Percentiles rank a stretch among this genome's conserved stretches.
Conservation (phyloP, 1,284 basidiomycete genomes). For the Xerocomus minutiporus region DNA sequence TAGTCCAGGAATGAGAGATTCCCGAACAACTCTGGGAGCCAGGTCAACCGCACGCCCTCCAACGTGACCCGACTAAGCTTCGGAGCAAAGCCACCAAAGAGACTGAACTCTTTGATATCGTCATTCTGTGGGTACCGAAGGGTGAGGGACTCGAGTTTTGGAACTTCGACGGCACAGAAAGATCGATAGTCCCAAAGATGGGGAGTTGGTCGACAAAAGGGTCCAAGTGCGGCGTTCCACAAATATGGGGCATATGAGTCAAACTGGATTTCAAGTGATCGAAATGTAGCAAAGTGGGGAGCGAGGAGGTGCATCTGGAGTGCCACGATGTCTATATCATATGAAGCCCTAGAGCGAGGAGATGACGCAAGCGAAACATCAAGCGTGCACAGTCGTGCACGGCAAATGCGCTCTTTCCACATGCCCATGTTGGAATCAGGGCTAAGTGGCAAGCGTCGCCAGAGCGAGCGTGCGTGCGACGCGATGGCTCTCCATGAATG, state of each 20-base stretch:
- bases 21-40: slow-evolving; percentile 55
- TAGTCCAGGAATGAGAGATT: slow-evolving; percentile 62
- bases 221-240: slow-evolving; percentile 58
- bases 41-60: slow-evolving; percentile 59
- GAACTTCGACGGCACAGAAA: slow-evolving; percentile 30
- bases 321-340: slow-evolving; percentile 49
- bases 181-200: slow-evolving; percentile 25
- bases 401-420: slow-evolving; percentile 56
- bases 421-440: slow-evolving; percentile 40
- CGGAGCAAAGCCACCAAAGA: slow-evolving; percentile 62
- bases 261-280: slow-evolving; percentile 58
- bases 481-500: slow-evolving; percentile 54
- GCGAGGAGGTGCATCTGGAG: slow-evolving; percentile 53
- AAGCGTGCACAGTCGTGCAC: slow-evolving; percentile 54
- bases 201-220: slow-evolving; percentile 35
- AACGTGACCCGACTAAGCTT: slow-evolving; percentile 48
- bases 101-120: slow-evolving; percentile 57
- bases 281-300: slow-evolving; percentile 51
- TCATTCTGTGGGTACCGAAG: slow-evolving; percentile 61
- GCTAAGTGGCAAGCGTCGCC: slow-evolving; percentile 52
- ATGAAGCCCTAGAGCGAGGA: slow-evolving; percentile 24
- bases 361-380: slow-evolving; percentile 46
- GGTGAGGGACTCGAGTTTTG: slow-evolving; percentile 49
- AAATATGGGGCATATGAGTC: slow-evolving; percentile 53
- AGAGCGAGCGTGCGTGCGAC: slow-evolving; percentile 54